Conservation (phyloP, 345 rosid genomes). For the Aegle marmelos region DNA sequence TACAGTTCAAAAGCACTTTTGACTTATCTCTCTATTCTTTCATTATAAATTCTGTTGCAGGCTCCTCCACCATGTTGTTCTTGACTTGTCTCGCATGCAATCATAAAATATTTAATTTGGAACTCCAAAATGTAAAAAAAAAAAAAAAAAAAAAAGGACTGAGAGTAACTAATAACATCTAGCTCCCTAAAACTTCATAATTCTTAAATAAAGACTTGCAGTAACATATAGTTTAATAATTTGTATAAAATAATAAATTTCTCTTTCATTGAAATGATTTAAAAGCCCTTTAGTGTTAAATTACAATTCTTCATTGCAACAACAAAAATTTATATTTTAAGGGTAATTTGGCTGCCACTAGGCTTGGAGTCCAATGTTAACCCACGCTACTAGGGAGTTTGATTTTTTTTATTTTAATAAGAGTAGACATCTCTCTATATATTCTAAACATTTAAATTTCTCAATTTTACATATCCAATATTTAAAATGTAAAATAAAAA, state of each 20-base stretch:
- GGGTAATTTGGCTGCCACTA: too few species aligned
- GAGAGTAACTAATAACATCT: neutral
- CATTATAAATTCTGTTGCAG: neutral
- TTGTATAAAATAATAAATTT: neutral
- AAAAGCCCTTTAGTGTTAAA: neutral
- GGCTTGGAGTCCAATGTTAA: too few species aligned
- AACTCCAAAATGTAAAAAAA: too few species aligned
- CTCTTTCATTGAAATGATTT: neutral
- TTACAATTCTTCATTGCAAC: too few species aligned
- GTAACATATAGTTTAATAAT: neutral
- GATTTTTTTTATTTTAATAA: too few species aligned
- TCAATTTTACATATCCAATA: too few species aligned
- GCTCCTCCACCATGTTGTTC: neutral
- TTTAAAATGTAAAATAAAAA: too few species aligned
- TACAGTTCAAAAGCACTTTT: neutral
- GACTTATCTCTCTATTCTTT: neutral
- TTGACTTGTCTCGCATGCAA: neutral
- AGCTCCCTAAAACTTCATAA: neutral
- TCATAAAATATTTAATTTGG: neutral
- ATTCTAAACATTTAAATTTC: too few species aligned
- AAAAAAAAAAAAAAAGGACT: too few species aligned
- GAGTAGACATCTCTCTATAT: too few species aligned
- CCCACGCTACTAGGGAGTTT: too few species aligned
- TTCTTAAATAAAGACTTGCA: neutral
- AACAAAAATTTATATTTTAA: too few species aligned